These are phyloP conservation scores for Tardiomyces digboiensis DNA, from an alignment of 1,139 yeast species.

Conservation along the genomic window DNA sequence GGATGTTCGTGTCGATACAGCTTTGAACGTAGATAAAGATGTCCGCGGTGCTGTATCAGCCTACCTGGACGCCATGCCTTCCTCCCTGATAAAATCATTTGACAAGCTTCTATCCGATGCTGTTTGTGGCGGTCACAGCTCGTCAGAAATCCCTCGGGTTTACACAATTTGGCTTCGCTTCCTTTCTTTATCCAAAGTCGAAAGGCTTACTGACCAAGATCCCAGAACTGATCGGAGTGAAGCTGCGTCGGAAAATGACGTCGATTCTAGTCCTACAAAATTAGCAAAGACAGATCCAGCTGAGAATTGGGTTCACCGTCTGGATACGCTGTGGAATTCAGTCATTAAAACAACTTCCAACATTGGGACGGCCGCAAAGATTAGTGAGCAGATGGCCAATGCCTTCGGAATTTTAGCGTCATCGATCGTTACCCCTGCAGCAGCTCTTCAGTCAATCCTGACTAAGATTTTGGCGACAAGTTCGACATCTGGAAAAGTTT, in stretches of 20 bases:
- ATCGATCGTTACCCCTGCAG: neutral
- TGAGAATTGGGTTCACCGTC: neutral
- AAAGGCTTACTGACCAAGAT: neutral
- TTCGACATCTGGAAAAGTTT: neutral
- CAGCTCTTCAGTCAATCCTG: neutral
- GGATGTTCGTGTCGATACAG: constrained; percentile 63
- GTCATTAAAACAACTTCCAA: neutral
- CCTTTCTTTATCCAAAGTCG: constrained; percentile 10
- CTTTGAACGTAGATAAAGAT: constrained; percentile 49
- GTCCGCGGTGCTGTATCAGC: constrained; percentile 35
- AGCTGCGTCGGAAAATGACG: neutral
- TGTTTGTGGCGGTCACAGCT: neutral
- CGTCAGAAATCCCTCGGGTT: neutral
- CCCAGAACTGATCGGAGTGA: neutral
- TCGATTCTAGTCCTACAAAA: neutral
- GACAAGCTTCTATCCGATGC: constrained; percentile 1
- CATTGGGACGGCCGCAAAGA: neutral
- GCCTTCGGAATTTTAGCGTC: neutral
- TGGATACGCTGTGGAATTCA: neutral
- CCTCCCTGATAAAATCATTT: neutral
- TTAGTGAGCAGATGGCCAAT: neutral
- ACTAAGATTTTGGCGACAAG: neutral
- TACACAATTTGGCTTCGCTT: constrained; percentile 14
- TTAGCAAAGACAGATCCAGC: neutral
- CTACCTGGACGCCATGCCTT: constrained; percentile 11